phyloP scores from a whole-genome alignment of 2,329 filamentous ascomycete species.

The Alternaria dauci region DNA sequence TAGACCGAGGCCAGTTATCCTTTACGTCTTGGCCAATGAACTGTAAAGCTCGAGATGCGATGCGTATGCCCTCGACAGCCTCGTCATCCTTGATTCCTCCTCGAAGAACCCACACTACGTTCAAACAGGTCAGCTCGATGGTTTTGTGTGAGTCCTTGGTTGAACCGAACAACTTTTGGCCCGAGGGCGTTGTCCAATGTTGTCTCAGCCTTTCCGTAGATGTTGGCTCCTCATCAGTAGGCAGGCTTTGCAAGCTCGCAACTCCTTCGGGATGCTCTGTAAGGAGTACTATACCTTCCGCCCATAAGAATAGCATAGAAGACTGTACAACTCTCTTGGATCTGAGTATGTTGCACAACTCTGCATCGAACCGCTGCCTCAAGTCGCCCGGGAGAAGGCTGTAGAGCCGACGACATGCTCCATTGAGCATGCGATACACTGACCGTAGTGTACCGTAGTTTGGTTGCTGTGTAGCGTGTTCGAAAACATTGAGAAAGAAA shows the following conservation, averaged over 20 bases:
- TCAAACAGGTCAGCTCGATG: slow-evolving; percentile 40
- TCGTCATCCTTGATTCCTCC: slow-evolving; percentile 36
- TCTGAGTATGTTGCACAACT: slow-evolving; percentile 38
- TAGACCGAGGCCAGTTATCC: slow-evolving; percentile 34
- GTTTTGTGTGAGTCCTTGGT: slow-evolving; percentile 37
- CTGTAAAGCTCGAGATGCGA: slow-evolving; percentile 40
- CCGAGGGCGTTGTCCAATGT: slow-evolving; percentile 42
- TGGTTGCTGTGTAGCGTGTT: slow-evolving; percentile 35
- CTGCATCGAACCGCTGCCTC: slow-evolving; percentile 37
- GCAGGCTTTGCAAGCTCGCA: neutral
- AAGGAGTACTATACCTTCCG: slow-evolving; percentile 43
- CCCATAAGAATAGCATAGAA: slow-evolving; percentile 44
- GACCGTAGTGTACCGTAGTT: slow-evolving; percentile 35
- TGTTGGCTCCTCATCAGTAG: slow-evolving; percentile 8
- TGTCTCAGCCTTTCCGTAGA: slow-evolving; percentile 14
- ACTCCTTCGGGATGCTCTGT: slow-evolving; percentile 32
- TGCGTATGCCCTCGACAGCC: slow-evolving; percentile 43
- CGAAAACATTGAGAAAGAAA: slow-evolving; percentile 47
- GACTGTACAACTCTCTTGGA: slow-evolving; percentile 33
- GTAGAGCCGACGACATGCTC: slow-evolving; percentile 46
- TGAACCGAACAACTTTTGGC: slow-evolving; percentile 44
- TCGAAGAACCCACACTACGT: slow-evolving; percentile 43
- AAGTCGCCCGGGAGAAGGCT: slow-evolving; percentile 31
- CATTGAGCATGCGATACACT: slow-evolving; percentile 47
- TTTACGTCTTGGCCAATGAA: slow-evolving; percentile 32